Evolutionary conservation across 1,284 basidiomycete genomes (phyloP), one percentile per base, ranked within the genome.

Genomic region (Takashimella tepidaria): DNA sequence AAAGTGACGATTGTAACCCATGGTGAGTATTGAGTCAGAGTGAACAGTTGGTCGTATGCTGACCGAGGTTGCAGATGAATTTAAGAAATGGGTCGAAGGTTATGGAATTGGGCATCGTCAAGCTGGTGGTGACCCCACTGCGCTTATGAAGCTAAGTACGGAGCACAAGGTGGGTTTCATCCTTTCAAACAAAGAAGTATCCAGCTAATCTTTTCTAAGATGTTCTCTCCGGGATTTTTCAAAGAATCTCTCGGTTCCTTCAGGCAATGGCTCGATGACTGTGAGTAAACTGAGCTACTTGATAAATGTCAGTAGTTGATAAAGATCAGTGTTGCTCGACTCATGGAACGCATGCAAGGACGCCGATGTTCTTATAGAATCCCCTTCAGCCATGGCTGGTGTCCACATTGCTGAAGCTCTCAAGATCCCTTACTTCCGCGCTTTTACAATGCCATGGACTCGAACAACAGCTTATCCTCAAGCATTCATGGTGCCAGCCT

Each of bases 141-240:
- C 84, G 27, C 72, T 89, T 66, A 76, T 77, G 75, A 72, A 75
- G 60, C 69, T 77, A 4, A 71, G 67, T 41, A 72, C 76, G 23
- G 78, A 79, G 49, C 83, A 87, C 66, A 83, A 81, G 74, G 81
- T 81, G 55, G 26, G 65, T 51, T 11, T 37, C n/a, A n/a, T n/a
- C n/a, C n/a, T n/a, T n/a, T n/a, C 8, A 47, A 24, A 31, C 13
- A 45, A n/a, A 53, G 58, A 41, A 59, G 45, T 21, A 5, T 24
- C 2, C n/a, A n/a, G n/a, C n/a, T n/a, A n/a, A n/a, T n/a, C n/a
- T n/a, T n/a, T n/a, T n/a, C n/a, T 31, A 73, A 86, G 79, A 89
- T 88, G 81, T 89, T 89, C 73, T 87, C 86, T 0, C 83, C 87
- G 0, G 83, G 85, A n/a, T 90, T 89, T 69, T 84, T 89, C 76